Base-by-base conservation (phyloP, 805 yeast species). In the Wickerhamomyces silvicola region DNA sequence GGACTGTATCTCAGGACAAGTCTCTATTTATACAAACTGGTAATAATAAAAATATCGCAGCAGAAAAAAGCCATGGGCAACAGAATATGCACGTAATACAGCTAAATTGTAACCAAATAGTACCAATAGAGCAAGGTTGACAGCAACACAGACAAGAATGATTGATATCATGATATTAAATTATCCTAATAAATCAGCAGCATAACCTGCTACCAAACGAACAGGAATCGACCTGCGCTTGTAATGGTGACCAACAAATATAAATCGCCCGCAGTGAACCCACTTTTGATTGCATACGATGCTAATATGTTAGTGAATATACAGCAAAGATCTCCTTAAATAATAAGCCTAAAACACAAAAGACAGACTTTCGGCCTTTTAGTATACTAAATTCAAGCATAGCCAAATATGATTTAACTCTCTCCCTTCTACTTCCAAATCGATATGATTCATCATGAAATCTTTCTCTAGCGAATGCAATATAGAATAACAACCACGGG, bases 1-100 rank as follows among this genome's bases (percentile, higher is more conserved):
- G 78, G 66, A 2, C 78, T 68, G 47, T 71, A 74, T 13, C 76
- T 61, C 42, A 67, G 66, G 7, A 79, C 80, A 46, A 72, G 73
- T 39, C 64, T 68, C 27, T 67, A 1, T 78, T 79, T 22, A 72
- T 60, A 43, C 81, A 71, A 3, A 72, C 75, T 2, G 82, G 81
- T 11, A 75, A 68, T 27, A 76, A 46, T 4, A 81, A 66, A 30
- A 76, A 57, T 4, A 75, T 69, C 1, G 81, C 66, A 4, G 80
- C 73, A 4, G 78, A 64, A 30, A 68, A 58, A 76, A 66, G 1
- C 84, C 84, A 48, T 68, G 75, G 5, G 70, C 43, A 1, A 56
- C 59, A 3, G 74, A 54, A 35, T 71, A 75, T 2, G 66, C 68
- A 51, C 62, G 68, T 27, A 57, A 50, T 7, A 50, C 68, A 14